Base-by-base conservation (phyloP, 1,284 basidiomycete genomes). In the Papiliotrema flavescens region DNA sequence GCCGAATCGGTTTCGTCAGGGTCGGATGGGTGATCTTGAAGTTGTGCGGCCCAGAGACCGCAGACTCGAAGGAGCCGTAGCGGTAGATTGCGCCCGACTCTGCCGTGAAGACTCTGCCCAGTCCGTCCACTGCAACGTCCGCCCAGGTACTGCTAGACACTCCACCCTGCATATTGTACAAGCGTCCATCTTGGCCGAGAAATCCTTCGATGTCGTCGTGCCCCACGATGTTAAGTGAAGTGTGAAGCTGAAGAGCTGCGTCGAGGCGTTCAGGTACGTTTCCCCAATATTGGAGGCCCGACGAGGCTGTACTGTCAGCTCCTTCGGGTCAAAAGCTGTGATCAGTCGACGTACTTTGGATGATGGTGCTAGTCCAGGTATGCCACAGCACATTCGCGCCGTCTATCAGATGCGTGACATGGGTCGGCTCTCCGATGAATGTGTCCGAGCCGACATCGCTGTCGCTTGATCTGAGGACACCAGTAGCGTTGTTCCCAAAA, bases 401-500 rank as follows among this genome's bases (percentile, higher is more conserved):
- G 20, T 36, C 42, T 1, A 47, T 7, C 22, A 24, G 19, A 15
- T 19, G 14, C 6, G 60, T 51, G 8, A 64, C 39, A 32, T 5
- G 5, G 11, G 19, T 62, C 61, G 23, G 39, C 56, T 3, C 60
- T 57, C 11, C 9, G 17, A 19, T 49, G 37, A 36, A 11, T 5
- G 5, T 32, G 11, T 32, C 28, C 28, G 28, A 32, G 6, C 60
- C 26, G 13, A 46, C 35, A 8, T 49, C 26, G 17, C 36, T 36
- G 24, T 24, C 39, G 13, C 28, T 26, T 8, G 59, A 60, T 37
- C 57, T 51, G 8, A 67, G 55, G 20, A 59, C 58, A 13, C 55
- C 51, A 47, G 49, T 54, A 13, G 54, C 41, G 34, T 67, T 67
- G 55, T 62, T 65, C 0, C 65, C 65, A 32, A 63, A 61, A 15